Percentiles rank a stretch among this genome's conserved stretches.
Evolutionary conservation across 805 yeast species (phyloP).

Genomic region (Debaryomyces hansenii): DNA sequence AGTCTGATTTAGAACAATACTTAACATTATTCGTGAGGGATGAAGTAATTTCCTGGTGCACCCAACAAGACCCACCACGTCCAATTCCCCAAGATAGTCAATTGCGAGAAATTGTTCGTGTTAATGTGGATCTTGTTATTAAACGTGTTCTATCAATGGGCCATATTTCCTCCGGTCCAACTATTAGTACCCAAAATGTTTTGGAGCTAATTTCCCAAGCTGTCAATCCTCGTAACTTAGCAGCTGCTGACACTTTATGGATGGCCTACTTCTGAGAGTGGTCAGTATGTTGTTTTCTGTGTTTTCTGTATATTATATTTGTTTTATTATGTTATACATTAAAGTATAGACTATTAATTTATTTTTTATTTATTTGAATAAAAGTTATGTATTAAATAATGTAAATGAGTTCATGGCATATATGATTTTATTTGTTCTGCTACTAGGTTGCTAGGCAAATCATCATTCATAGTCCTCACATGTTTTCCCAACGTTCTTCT

Average conservation of each 20-base stretch:
- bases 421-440: conserved; percentile 3
- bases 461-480: neutral
- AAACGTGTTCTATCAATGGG: conserved; percentile 76
- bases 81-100: conserved; percentile 82
- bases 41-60: conserved; percentile 92
- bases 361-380: conserved; percentile 1
- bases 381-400: neutral
- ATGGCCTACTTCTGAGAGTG: conserved; percentile 78
- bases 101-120: conserved; percentile 79
- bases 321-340: neutral
- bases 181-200: conserved; percentile 84
- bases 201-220: conserved; percentile 91
- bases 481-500: conserved; percentile 5
- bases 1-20: conserved; percentile 87
- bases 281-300: neutral
- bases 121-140: conserved; percentile 81
- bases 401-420: conserved; percentile 1
- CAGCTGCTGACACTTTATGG: conserved; percentile 89
- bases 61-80: conserved; percentile 71
- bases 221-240: conserved; percentile 90
- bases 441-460: conserved; percentile 5
- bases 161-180: conserved; percentile 58
- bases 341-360: neutral
- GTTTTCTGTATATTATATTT: conserved; percentile 1
- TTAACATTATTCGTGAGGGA: conserved; percentile 93